Evolutionary conservation across 2,329 filamentous ascomycete species (phyloP), one percentile per base, ranked within the genome.

Genomic region (Juglanconis juglandina): DNA sequence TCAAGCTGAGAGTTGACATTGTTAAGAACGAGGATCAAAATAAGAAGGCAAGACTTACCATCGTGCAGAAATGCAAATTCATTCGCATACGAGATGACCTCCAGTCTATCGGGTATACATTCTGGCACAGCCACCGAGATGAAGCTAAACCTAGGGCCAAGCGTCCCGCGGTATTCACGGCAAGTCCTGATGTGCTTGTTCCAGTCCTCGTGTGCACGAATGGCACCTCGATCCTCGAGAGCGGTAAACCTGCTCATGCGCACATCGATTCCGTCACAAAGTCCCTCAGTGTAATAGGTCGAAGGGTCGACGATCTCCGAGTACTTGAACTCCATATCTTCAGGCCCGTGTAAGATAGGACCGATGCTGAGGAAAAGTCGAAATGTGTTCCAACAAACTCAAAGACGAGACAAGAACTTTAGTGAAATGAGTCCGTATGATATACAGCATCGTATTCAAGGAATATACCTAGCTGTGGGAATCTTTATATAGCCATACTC

Each of bases 1-100:
- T 39, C 37, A 39, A 17, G 17, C 17, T 5, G 44, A 33, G 56
- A 46, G 59, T 41, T 35, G 9, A 48, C 7, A 3, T 30, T 10
- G 32, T 24, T 30, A 33, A 41, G 7, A 3, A 53, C 48, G 56
- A 10, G 46, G 41, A 13, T 59, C 34, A 33, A 17, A 17, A 17
- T 32, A 41, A 32, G 24, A 30, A 8, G 34, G 10, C n/a, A 61
- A 30, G n/a, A 58, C 41, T 42, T 66, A 56, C 54, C 68, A 62
- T 78, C 75, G 63, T 76, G 69, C 7, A 77, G 66, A 58, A 77
- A 76, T 1, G 70, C 73, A 62, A 73, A 77, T 60, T 78, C 76
- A 42, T 75, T 73, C 1, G 72, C 72, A 62, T 76, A 77, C 4
- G 70, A 70, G 32, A 76, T 59, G 30, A 76, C 67, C 60, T 76